A percentile compares a stretch with the other conserved stretches of the same genome.
Evolutionary conservation across 192 early-diverging fungal species (phyloP).

Genomic region (Linnemannia zychae): DNA sequence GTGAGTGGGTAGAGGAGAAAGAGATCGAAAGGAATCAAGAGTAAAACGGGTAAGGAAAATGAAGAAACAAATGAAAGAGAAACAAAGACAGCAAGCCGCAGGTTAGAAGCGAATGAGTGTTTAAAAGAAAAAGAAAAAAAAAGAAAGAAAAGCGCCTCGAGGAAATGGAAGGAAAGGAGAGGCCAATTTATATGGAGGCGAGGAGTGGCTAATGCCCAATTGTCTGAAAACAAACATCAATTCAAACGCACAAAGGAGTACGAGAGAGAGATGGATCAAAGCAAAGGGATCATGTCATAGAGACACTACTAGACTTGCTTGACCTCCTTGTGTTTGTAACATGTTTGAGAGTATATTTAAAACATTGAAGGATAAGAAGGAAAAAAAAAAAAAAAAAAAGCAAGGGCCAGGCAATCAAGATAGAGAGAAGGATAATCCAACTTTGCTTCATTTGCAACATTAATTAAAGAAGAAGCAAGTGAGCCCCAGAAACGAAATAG

Average conservation of each 20-base stretch:
- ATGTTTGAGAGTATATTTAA: background rate
- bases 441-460: background rate
- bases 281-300: background rate
- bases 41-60: background rate
- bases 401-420: background rate
- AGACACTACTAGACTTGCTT: background rate
- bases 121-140: background rate
- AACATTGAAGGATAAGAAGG: background rate
- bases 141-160: background rate
- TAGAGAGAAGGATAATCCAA: background rate
- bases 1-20: too few relatives aligned
- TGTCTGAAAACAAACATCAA: background rate
- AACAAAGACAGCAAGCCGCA: background rate
- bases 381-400: background rate
- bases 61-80: constrained; percentile 15
- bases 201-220: background rate
- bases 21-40: background rate
- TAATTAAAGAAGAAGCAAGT: background rate
- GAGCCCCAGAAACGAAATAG: background rate
- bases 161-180: background rate
- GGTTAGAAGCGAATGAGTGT: background rate
- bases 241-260: background rate
- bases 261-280: background rate
- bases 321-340: background rate
- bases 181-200: background rate